Conservation (phyloP, 257 asterid genomes). For the Gentiana macrophylla region DNA sequence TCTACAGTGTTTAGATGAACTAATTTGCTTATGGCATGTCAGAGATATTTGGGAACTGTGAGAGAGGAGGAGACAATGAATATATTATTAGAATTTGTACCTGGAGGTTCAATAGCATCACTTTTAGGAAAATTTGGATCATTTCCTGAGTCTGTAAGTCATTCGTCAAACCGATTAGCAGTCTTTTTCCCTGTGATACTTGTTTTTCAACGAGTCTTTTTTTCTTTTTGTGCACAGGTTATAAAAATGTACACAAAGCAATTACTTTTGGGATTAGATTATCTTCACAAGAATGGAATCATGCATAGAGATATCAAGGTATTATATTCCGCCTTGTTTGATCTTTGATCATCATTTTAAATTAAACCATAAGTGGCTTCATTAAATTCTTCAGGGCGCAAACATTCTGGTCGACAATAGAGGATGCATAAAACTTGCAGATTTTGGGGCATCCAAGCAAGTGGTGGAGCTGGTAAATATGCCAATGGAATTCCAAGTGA, state of each 20-base stretch:
- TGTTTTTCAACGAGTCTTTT: neutral
- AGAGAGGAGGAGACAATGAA: conserved; percentile 21
- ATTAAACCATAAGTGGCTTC: neutral
- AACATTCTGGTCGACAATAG: conserved; percentile 31
- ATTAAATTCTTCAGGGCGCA: conserved; percentile 20
- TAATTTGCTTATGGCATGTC: conserved; percentile 1
- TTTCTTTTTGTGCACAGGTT: conserved; percentile 13
- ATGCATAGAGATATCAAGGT: conserved; percentile 34
- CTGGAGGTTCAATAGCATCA: conserved; percentile 29
- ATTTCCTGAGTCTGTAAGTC: conserved; percentile 24
- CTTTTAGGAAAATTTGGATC: conserved; percentile 30
- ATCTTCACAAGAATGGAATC: conserved; percentile 26
- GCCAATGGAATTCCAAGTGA: neutral
- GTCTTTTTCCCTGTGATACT: neutral
- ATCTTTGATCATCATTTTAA: neutral
- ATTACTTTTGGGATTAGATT: conserved; percentile 24
- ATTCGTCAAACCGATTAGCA: neutral
- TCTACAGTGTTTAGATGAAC: neutral
- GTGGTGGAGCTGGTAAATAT: conserved; percentile 24
- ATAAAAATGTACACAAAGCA: conserved; percentile 31
- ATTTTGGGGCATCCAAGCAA: conserved; percentile 31
- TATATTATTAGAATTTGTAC: conserved; percentile 25
- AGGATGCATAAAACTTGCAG: conserved; percentile 33
- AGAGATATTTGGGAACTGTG: conserved; percentile 30
- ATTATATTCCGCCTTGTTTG: neutral